Base-by-base conservation (phyloP, 2,329 filamentous ascomycete genomes). In the Colletotrichum tanaceti region DNA sequence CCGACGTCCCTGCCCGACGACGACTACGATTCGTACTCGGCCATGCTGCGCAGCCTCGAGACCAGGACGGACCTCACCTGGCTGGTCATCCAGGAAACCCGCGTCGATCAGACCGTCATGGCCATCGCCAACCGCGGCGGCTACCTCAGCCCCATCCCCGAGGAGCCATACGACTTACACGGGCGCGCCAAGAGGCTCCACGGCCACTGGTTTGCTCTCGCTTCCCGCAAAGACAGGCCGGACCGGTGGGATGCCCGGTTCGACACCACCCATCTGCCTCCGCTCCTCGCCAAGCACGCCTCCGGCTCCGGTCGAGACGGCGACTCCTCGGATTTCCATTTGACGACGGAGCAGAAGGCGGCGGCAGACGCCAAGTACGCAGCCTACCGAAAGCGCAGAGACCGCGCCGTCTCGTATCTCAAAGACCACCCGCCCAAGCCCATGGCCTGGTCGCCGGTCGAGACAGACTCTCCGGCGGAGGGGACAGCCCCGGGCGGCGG, bases 61-160 rank as follows among this genome's bases (percentile, higher is more conserved):
- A 64, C 61, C 43, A 35, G 66, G 13, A 44, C 54, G 2, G 66
- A 69, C 28, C 54, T 69, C 35, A 69, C 66, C 6, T 69, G 66
- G 66, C 63, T 69, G 4, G 50, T 66, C 1, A 38, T 69, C 38
- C 66, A 69, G 38, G 66, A 69, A 22, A 69, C 66, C 9, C 32
- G 50, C n/a, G 18, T 69, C 38, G 66, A 65, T 50, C 46, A 55
- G 28, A 69, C 62, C 2, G 35, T 66, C 22, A 55, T 43, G 43
- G 66, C 50, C 43, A 69, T 69, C 1, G 66, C 66, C 49, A 69
- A 69, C 14, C 66, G 66, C 38, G 62, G 66, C 16, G 62, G 66
- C 0, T 9, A 65, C 22, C 50, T 57, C 14, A 66, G 55, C 38
- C 66, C 66, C 38, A 66, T 69, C 3, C 66, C 66, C n/a, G 55